Evolutionary conservation across 129 eudicot genomes (phyloP), one percentile per base, ranked within the genome.

Genomic region (Heracleum sosnowskyi): DNA sequence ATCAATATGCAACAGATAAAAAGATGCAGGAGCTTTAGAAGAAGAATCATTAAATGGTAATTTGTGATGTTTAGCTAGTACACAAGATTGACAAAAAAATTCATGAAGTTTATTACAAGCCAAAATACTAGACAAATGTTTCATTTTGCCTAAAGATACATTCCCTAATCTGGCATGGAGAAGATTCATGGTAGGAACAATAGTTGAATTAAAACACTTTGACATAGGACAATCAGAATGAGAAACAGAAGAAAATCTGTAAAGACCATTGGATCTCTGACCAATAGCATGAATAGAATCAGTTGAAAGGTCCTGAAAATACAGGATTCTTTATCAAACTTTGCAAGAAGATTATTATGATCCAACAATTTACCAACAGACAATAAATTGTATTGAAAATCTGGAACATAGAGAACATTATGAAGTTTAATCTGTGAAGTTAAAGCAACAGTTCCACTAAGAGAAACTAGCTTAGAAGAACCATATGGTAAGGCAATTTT

Each of bases 151-250:
- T 4, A 18, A 4, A 20, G 10, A 51, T 1, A 20, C 26, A 51
- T 51, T 26, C 0, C 26, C 62, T 4, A 51, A 51, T 51, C 62
- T 51, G 6, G 62, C 26, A 51, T 51, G 62, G 2, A 20, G 2
- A 20, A 51, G 0, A 18, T 51, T 10, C 0, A 51, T 0, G 2
- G 7, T 17, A 51, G 62, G 62, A 16, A 51, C 26, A 51, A 51
- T 0, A 9, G 0, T 20, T 6, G 26, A 51, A 0, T 20, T 0
- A 4, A 51, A 51, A 51, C 8, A 51, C 0, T 4, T 44, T 0
- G 16, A 44, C 0, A 44, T 0, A 2, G 1, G 3, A 22, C 22
- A 18, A 18, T 7, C 2, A 51, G 10, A 4, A 17, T 7, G 0
- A 51, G 5, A 0, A 20, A 26, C 1, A 51, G 0, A 18, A 4